phyloP scores from a whole-genome alignment of 2,329 filamentous ascomycete genomes.

The Sporothrix sp. region DNA sequence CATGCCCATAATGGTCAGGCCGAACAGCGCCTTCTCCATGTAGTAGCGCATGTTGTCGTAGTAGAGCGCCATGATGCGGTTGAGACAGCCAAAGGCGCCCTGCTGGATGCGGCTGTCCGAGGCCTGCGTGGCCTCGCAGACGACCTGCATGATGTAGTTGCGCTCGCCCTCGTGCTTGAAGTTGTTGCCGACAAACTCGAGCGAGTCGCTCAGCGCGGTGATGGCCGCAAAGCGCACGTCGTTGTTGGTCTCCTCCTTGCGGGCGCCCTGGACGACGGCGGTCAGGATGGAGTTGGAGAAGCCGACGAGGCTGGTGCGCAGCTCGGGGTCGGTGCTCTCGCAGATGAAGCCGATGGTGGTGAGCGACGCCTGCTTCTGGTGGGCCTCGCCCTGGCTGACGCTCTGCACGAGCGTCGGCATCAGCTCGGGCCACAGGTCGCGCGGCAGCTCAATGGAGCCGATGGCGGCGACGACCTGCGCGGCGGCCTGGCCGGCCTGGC shows the following conservation, averaged over 20 bases:
- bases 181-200: slow-evolving; percentile 96
- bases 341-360: slow-evolving; percentile 98
- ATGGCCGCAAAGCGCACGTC: slow-evolving; percentile 92
- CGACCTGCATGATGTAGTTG: slow-evolving; percentile 99
- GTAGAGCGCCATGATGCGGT: slow-evolving; percentile 97
- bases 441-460: slow-evolving; percentile 86
- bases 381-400: slow-evolving; percentile 74
- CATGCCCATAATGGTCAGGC: slow-evolving; percentile 95
- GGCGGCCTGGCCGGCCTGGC: slow-evolving; percentile 76
- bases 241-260: slow-evolving; percentile 86
- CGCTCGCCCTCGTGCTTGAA: slow-evolving; percentile 98
- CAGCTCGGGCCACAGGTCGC: slow-evolving; percentile 86
- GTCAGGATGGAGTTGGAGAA: slow-evolving; percentile 98
- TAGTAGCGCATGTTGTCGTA: slow-evolving; percentile 99
- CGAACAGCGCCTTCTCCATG: slow-evolving; percentile 99
- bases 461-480: slow-evolving; percentile 95
- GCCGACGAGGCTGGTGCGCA: slow-evolving; percentile 67
- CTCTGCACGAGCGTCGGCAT: slow-evolving; percentile 85
- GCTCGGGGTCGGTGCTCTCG: slow-evolving; percentile 83
- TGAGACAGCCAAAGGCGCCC: slow-evolving; percentile 91
- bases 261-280: slow-evolving; percentile 91
- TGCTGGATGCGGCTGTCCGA: slow-evolving; percentile 86
- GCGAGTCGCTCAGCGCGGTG: slow-evolving; percentile 85
- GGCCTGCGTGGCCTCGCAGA: slow-evolving; percentile 96
- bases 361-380: slow-evolving; percentile 89